Conservation (phyloP, 169 alveolate species). For the Eimeria sp. region DNA sequence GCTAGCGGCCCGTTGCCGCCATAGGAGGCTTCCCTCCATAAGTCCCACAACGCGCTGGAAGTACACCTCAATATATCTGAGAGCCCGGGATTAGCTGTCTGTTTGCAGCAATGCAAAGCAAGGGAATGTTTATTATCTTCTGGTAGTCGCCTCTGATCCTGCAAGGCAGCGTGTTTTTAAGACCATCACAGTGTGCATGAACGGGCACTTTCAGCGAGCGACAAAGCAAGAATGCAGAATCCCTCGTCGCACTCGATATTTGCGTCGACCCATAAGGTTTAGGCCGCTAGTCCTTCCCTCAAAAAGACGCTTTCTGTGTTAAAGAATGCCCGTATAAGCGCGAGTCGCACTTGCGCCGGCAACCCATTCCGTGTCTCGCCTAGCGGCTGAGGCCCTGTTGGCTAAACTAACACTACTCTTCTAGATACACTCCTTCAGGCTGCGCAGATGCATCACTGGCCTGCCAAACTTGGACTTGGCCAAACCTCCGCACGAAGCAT, state of each 20-base stretch:
- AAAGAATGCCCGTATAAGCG: neutral
- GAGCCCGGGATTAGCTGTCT: neutral
- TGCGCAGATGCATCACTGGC: neutral
- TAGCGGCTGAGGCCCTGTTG: neutral
- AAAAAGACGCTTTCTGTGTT: neutral
- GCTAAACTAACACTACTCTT: neutral
- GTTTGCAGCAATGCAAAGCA: neutral
- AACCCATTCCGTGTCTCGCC: neutral
- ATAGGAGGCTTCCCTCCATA: conserved; percentile 52
- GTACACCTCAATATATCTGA: neutral
- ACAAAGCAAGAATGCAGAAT: neutral
- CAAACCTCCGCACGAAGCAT: neutral
- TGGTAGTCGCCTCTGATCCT: neutral
- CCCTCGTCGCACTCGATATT: too few species aligned
- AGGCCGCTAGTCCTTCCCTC: too few species aligned
- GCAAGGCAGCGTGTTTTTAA: neutral
- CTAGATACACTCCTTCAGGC: neutral
- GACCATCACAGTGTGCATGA: neutral
- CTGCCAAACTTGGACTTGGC: neutral
- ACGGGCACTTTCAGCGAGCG: neutral
- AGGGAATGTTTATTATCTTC: neutral
- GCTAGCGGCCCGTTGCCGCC: conserved; percentile 80
- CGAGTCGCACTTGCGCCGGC: neutral
- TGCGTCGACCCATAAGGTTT: neutral
- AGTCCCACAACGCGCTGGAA: neutral